Evolutionary conservation across 805 yeast genomes (phyloP), one percentile per base, ranked within the genome.

Genomic region (Cyberlindnera veronae): DNA sequence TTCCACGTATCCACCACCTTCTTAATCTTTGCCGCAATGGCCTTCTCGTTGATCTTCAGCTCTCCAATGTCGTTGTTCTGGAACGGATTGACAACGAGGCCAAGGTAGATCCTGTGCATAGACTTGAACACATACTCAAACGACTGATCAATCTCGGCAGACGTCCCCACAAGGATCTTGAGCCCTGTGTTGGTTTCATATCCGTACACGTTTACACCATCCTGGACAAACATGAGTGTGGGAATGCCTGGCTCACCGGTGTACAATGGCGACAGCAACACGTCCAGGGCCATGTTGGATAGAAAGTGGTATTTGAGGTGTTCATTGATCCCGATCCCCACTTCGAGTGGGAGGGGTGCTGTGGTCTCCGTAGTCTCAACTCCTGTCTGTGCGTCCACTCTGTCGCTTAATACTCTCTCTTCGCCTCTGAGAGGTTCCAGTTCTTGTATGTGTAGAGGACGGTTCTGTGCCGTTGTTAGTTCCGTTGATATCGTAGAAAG

Each of bases 261-360:
- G 39, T 65, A 65, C 14, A 59, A 63, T 5, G 73, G 68, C 3
- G 84, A 75, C 24, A 79, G 68, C 53, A 83, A 80, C 16, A 81
- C 72, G 57, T 83, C 90, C 18, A 83, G 62, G 5, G 88, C 79
- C 83, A 83, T 81, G 55, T 83, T 87, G n/a, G 86, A 74, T 22
- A 83, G 64, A 50, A 82, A 82, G 53, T 83, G 80, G 62, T 78
- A 81, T 50, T 81, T 78, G 22, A 81, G 62, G 6, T 39, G 23
- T 14, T 46, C 45, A 9, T 39, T 38, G 11, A 30, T 17, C 13
- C 22, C 40, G n/a, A 30, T 17, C 13, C 22, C 40, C 7, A 26
- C 24, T 12, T 19, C 17, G 5, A 5, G 17, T 6, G 33, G 12
- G 9, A 12, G 17, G 6, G 17, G 11, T 18, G 23, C 4, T 20